Evolutionary conservation across 176 grass and related monocot genomes (phyloP).

Genomic region (Avena eriantha): DNA sequence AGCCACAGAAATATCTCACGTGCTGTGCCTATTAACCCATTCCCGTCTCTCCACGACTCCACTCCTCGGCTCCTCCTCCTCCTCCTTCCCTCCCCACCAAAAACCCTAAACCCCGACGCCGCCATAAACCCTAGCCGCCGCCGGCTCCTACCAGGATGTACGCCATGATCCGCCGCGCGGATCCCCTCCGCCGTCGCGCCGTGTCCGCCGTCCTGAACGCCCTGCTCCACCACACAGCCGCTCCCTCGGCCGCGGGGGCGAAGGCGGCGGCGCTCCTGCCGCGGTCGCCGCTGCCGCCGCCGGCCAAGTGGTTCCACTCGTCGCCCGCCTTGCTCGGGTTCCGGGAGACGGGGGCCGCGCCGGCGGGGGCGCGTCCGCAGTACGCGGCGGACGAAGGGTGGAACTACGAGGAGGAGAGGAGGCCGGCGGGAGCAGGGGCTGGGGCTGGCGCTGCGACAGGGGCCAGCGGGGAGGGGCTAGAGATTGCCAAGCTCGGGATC

Average conservation of each 20-base stretch:
- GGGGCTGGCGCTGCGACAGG: neutral
- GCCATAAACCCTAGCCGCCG: constrained; percentile 49
- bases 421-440: neutral
- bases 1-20: constrained; percentile 31
- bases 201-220: constrained; percentile 21
- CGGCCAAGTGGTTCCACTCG: constrained; percentile 53
- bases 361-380: constrained; percentile 43
- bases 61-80: neutral
- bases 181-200: constrained; percentile 49
- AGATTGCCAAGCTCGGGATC: constrained; percentile 90
- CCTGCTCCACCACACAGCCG: neutral
- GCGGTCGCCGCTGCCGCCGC: neutral
- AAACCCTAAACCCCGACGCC: constrained; percentile 54
- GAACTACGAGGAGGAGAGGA: constrained; percentile 47
- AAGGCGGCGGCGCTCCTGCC: neutral
- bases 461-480: constrained; percentile 62
- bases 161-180: constrained; percentile 53
- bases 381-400: constrained; percentile 65
- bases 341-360: constrained; percentile 42
- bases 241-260: neutral
- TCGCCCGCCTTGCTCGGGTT: constrained; percentile 60
- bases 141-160: constrained; percentile 52
- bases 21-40: constrained; percentile 33
- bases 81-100: neutral
- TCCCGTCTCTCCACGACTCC: neutral